These are phyloP conservation scores for Tulasnella sp. DNA, from an alignment of 768 basidiomycete species.

Conservation along the genomic window DNA sequence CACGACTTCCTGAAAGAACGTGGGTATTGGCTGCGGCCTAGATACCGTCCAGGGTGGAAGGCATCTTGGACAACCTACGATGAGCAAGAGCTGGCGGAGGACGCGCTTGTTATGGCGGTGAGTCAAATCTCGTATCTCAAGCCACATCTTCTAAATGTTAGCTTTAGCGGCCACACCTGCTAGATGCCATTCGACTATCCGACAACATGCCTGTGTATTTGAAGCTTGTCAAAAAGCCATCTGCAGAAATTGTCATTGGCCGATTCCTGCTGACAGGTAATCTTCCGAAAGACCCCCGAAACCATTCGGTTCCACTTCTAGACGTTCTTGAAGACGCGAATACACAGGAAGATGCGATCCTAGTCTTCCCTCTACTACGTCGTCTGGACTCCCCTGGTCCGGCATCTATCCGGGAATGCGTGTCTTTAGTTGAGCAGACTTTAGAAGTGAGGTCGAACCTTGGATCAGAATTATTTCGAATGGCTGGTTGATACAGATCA, in stretches of 20 bases:
- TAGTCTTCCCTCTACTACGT: constrained; percentile 6
- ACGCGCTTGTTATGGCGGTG: no score
- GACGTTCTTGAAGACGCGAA: constrained; percentile 10
- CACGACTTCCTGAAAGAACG: neutral
- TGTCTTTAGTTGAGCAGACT: neutral
- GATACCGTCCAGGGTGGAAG: neutral
- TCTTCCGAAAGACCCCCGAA: neutral
- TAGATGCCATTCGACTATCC: neutral
- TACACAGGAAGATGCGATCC: neutral
- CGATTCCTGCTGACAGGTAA: neutral
- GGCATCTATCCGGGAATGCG: neutral
- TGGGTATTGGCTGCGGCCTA: neutral
- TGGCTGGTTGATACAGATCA: neutral
- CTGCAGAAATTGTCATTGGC: constrained; percentile 5
- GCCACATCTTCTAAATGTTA: no score
- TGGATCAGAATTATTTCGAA: neutral
- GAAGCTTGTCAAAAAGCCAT: neutral
- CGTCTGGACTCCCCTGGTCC: neutral
- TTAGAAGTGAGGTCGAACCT: constrained; percentile 2
- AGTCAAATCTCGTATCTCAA: no score
- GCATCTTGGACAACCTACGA: neutral
- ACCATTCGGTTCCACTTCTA: constrained; percentile 5
- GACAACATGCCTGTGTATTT: neutral
- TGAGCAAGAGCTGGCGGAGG: no score
- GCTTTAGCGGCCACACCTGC: no score